phyloP scores from a whole-genome alignment of 306 rosid species.

The Lathyrus sativus region DNA sequence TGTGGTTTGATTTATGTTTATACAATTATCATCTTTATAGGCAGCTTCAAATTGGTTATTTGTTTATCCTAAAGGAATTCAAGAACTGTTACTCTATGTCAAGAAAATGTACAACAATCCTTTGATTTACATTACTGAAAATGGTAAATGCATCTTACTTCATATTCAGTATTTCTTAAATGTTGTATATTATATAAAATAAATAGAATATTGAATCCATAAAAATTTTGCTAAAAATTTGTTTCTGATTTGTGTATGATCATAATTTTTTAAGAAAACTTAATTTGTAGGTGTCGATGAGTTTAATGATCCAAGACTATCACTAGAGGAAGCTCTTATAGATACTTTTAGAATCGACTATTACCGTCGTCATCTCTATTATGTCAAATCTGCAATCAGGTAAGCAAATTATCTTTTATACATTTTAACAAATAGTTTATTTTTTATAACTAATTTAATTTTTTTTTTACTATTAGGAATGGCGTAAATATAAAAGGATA shows the following conservation, averaged over 20 bases:
- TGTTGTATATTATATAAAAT: neutral
- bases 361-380: slow-evolving; percentile 51
- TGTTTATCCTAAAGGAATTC: slow-evolving; percentile 58
- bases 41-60: slow-evolving; percentile 54
- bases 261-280: neutral
- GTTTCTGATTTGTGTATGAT: neutral
- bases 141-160: slow-evolving; percentile 42
- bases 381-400: slow-evolving; percentile 49
- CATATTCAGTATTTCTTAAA: neutral
- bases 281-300: slow-evolving; percentile 51
- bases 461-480: slow-evolving; percentile 25
- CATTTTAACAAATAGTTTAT: neutral
- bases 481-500: slow-evolving; percentile 61
- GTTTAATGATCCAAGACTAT: slow-evolving; percentile 40
- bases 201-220: neutral
- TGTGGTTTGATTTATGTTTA: neutral
- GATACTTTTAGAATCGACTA: slow-evolving; percentile 56
- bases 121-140: slow-evolving; percentile 63
- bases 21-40: slow-evolving; percentile 28
- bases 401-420: neutral
- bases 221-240: neutral
- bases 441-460: neutral
- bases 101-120: slow-evolving; percentile 51
- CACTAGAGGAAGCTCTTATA: slow-evolving; percentile 46
- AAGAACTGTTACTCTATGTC: slow-evolving; percentile 39